Conservation (phyloP, 1,139 yeast species). For the Pichia sp. region DNA sequence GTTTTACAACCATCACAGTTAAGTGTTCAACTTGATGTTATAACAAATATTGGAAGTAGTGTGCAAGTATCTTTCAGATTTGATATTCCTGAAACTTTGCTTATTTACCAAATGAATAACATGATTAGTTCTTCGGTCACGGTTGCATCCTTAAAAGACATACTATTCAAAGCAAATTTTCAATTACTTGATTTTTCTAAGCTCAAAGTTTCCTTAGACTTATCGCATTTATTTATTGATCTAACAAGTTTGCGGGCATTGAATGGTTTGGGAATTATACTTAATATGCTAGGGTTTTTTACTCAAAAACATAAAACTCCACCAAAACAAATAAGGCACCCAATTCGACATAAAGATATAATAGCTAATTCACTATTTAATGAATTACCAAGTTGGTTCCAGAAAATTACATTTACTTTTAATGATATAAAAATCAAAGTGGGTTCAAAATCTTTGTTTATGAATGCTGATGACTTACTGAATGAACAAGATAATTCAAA, state of each 20-base stretch:
- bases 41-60: not conserved
- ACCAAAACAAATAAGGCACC: not conserved
- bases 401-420: conserved; percentile 33
- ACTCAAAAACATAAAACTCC: not conserved
- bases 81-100: conserved; percentile 19
- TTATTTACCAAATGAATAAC: conserved; percentile 18
- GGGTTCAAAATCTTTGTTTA: conserved; percentile 58
- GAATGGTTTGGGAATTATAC: conserved; percentile 15
- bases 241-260: conserved; percentile 13
- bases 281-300: conserved; percentile 1
- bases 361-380: conserved; percentile 29
- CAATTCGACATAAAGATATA: not conserved
- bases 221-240: conserved; percentile 12
- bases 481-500: conserved; percentile 14
- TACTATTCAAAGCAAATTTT: conserved; percentile 3
- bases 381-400: conserved; percentile 44
- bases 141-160: conserved; percentile 13
- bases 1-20: conserved; percentile 21
- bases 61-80: conserved; percentile 14
- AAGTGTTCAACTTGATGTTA: conserved; percentile 16
- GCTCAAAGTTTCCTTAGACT: conserved; percentile 4
- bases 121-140: conserved; percentile 5
- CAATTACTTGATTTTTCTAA: conserved; percentile 1
- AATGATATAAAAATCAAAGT: conserved; percentile 33
- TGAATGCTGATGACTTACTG: conserved; percentile 29